Evolutionary conservation across 495 filamentous ascomycete species (phyloP), one percentile per base, ranked within the genome.

Genomic region (Daldinia vernicosa): DNA sequence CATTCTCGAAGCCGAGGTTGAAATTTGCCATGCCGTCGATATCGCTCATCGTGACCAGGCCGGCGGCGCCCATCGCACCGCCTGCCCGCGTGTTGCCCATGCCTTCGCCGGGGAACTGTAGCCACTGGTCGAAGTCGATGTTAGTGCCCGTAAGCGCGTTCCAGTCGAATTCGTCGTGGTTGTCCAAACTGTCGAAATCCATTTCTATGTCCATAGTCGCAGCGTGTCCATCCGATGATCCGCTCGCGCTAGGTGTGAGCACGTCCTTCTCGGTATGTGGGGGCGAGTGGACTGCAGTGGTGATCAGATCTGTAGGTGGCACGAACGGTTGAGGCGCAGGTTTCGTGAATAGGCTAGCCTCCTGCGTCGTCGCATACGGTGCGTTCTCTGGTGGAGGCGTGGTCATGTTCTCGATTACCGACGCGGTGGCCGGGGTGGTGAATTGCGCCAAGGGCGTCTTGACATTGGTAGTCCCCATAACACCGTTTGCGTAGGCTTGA

Each of bases 321-420:
- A 70, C 47, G 19, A 68, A 72, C 7, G 59, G 65, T 26, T 73
- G 70, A 32, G 56, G 12, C 11, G 65, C 56, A 26, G 60, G 17
- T 43, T 74, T 67, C 19, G 60, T 65, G 64, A 77, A 73, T 15
- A 76, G 64, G 22, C 51, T 54, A 37, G 72, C 50, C 57, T 79
- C 78, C 28, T 72, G 63, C 1, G 68, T 35, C 28, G 72, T 76
- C 17, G 80, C 66, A 60, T 79, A 82, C 8, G 76, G 68, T 30
- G 77, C 70, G 27, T 76, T 78, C 45, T 83, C 81, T 1, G 82
- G 80, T 43, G 82, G 81, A n/a, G 81, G 82, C n/a, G 81, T 84
- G 8, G 75, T 70, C 53, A 78, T 75, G 33, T 74, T 74, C 11
- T 75, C 71, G 15, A 74, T 56, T 28, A 30, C 39, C 14, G 57